Percentiles rank a stretch among this genome's conserved stretches.
Evolutionary conservation across 2,329 filamentous ascomycete genomes (phyloP).

Genomic region (Huntiella savannae): DNA sequence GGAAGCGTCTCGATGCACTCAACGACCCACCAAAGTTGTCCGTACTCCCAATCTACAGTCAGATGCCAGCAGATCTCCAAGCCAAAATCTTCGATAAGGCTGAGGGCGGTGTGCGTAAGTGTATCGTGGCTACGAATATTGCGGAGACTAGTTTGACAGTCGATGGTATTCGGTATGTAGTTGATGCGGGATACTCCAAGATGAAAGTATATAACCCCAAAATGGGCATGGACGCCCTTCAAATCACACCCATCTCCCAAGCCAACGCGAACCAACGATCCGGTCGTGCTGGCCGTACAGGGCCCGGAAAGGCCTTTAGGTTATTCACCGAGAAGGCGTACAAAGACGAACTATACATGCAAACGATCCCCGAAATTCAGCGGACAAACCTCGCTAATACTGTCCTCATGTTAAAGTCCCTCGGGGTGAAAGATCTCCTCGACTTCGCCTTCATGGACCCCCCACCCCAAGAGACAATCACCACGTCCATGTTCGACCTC

Average conservation of each 20-base stretch:
- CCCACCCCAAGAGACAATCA: slow-evolving; percentile 92
- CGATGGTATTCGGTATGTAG: slow-evolving; percentile 97
- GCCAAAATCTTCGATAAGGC: slow-evolving; percentile 95
- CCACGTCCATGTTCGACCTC: slow-evolving; percentile 88
- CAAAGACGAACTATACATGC: slow-evolving; percentile 87
- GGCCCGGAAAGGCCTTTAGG: slow-evolving; percentile 86
- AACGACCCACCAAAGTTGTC: slow-evolving; percentile 91
- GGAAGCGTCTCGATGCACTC: slow-evolving; percentile 67
- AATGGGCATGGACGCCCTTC: slow-evolving; percentile 98
- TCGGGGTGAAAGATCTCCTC: slow-evolving; percentile 81
- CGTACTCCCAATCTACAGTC: slow-evolving; percentile 94
- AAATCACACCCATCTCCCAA: slow-evolving; percentile 94
- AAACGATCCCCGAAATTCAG: slow-evolving; percentile 95
- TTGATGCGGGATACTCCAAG: slow-evolving; percentile 90
- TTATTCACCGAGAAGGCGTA: slow-evolving; percentile 89
- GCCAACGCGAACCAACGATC: slow-evolving; percentile 89
- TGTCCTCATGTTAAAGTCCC: slow-evolving; percentile 78
- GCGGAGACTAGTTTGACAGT: slow-evolving; percentile 95
- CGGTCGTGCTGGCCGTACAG: slow-evolving; percentile 82
- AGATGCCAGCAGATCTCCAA: slow-evolving; percentile 96
- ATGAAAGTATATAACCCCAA: slow-evolving; percentile 97
- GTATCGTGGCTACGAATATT: slow-evolving; percentile 96
- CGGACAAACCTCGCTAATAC: slow-evolving; percentile 91
- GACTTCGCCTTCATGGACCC: slow-evolving; percentile 99
- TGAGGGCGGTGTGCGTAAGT: slow-evolving; percentile 77